These are phyloP conservation scores for Russula griseocarnosa DNA, from an alignment of 768 basidiomycete genomes.

Conservation along the genomic window DNA sequence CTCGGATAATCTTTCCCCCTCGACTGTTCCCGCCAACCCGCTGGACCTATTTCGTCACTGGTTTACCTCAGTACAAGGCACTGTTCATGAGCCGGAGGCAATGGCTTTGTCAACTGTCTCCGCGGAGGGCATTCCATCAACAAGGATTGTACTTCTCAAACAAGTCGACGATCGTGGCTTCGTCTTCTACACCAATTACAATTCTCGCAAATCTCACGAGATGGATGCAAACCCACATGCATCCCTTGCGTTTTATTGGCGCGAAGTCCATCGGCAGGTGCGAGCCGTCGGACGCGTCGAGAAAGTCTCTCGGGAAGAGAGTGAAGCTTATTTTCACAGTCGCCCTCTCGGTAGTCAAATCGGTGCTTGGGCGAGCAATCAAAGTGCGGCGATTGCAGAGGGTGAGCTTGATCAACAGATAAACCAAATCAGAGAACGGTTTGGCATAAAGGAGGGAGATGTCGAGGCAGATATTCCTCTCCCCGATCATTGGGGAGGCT, in stretches of 20 bases:
- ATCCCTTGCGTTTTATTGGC: constrained; percentile 88
- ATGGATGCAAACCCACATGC: constrained; percentile 73
- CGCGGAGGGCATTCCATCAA: constrained; percentile 70
- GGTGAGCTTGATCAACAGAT: constrained; percentile 62
- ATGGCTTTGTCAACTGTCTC: constrained; percentile 79
- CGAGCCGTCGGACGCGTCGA: constrained; percentile 84
- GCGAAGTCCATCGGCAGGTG: constrained; percentile 74
- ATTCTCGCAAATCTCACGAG: constrained; percentile 86
- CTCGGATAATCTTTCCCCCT: constrained; percentile 58
- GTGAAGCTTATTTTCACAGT: constrained; percentile 74
- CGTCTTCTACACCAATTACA: constrained; percentile 96
- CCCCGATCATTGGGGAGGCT: constrained; percentile 96
- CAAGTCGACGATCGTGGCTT: constrained; percentile 86
- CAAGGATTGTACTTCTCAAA: constrained; percentile 88
- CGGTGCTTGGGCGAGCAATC: constrained; percentile 92
- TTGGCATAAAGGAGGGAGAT: constrained; percentile 44
- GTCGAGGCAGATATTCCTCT: constrained; percentile 56
- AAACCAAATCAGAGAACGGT: constrained; percentile 53
- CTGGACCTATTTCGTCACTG: constrained; percentile 82
- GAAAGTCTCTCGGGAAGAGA: constrained; percentile 67
- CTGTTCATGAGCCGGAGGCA: constrained; percentile 83
- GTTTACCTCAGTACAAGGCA: constrained; percentile 69
- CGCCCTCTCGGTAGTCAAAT: constrained; percentile 81
- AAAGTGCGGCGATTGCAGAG: constrained; percentile 76
- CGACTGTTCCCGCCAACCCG: constrained; percentile 60